Conservation (phyloP, 352 stramenopile species). For the Pelagophyceae sp. region DNA sequence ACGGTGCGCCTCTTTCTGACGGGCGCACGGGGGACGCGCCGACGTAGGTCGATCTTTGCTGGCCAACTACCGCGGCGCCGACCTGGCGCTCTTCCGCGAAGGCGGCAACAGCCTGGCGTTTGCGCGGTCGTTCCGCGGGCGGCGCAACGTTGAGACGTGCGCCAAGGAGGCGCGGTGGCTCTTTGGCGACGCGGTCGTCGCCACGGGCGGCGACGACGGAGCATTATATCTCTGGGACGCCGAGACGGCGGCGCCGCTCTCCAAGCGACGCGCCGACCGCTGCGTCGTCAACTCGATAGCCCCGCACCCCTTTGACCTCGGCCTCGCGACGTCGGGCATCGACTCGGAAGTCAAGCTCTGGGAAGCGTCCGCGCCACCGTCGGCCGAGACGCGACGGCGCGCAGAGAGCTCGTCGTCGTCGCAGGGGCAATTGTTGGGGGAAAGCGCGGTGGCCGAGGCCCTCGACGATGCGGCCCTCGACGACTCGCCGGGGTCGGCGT, state of each 20-base stretch:
- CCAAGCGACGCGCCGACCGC: background rate
- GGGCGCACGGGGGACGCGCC: too few species aligned
- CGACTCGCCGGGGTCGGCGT: background rate
- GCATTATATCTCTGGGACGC: background rate
- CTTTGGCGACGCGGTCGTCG: background rate
- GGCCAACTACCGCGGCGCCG: background rate
- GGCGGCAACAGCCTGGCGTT: background rate
- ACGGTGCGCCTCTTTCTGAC: background rate
- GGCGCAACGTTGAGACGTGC: constrained; percentile 1
- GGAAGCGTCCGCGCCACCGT: background rate
- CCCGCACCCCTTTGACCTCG: background rate
- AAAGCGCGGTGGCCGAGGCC: background rate
- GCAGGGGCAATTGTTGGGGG: too few species aligned
- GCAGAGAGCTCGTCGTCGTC: background rate
- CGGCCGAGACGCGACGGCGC: background rate
- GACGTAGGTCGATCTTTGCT: too few species aligned
- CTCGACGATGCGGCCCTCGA: background rate
- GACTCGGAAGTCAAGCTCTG: background rate
- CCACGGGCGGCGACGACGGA: background rate
- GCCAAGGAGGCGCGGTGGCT: background rate
- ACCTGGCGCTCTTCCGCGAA: background rate
- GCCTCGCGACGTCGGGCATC: background rate
- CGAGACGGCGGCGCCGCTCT: background rate
- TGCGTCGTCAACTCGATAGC: background rate
- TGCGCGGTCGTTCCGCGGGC: background rate